Evolutionary conservation across 371 early-diverging fungal species (phyloP), one percentile per base, ranked within the genome.

Genomic region (Rhizopus arrhizus): DNA sequence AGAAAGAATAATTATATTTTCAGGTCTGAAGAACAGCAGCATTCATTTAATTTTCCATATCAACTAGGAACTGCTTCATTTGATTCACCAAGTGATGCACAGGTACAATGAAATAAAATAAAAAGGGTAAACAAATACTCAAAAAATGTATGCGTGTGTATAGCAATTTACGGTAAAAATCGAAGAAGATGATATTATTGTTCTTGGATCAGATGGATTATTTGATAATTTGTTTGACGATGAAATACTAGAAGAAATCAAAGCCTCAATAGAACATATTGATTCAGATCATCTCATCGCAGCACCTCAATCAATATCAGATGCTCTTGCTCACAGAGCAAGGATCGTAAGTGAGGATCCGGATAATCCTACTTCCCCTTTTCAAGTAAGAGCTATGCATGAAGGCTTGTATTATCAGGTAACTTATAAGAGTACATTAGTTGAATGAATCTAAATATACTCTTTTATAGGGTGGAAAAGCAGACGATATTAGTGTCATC

Each of bases 21-120:
- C 73, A 86, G 95, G 50, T 92, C 89, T 33, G 95, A 95, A 69
- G 90, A 90, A 67, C 91, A 89, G 56, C 92, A 91, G 57, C 90
- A 90, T 71, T 87, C 89, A 10, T 90, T 90, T 68, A 90, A 90
- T 61, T 89, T 78, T 58, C 92, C 92, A 5, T 89, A 83, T 58
- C 92, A 91, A 61, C 75, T 91, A 36, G 89, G 91, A 29, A 88
- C 86, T 4, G 71, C 76, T 15, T 82, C 84, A 51, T 76, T 78
- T 32, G 89, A 89, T 70, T 59, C 62, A 13, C 89, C 89, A 3
- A 64, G 73, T 6, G 86, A 88, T 65, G 87, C 90, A 8, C 89
- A 87, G 83, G 89, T 81, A 70, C 45, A 46, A 28, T 15, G 7
- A 38, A 35, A 40, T 9, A 6, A 36, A 13, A 5, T 46, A 36